Evolutionary conservation across 2,329 filamentous ascomycete species (phyloP), one percentile per base, ranked within the genome.

Genomic region (Fonsecaea monophora): DNA sequence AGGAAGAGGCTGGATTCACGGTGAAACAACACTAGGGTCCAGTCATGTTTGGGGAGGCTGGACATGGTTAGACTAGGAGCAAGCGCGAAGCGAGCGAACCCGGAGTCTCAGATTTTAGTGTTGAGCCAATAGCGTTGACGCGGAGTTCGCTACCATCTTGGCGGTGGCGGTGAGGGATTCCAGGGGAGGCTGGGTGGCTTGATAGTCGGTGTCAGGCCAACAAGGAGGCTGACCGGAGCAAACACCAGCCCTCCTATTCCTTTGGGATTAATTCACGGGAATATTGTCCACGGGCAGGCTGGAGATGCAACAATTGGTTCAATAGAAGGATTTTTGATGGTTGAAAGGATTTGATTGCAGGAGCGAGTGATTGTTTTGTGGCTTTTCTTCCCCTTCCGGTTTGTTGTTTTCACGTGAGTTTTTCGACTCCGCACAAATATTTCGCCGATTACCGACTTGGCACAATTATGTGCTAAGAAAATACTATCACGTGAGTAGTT

Each of bases 1-100:
- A 50, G 40, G 45, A 59, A 62, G 59, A 25, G 60, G 62, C 32
- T 58, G 62, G 68, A 38, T 60, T 62, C 58, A 63, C 56, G 9
- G 32, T 69, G 68, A 69, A 69, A 69, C 68, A 30, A 30, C 21
- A 53, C 64, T 57, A 66, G 45, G 37, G 37, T 37, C 42, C 61
- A 32, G n/a, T 65, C 42, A 37, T 58, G 53, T 55, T 64, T 60
- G 62, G 62, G 35, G 55, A 50, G 61, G 64, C 62, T 65, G 64
- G 64, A 55, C 30, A 62, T 50, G 65, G 62, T 65, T 69, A 62
- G 64, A 62, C 35, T 21, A 10, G 45, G 57, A 60, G 62, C 50
- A 66, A 56, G 63, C 53, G 64, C 35, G 57, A 56, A 66, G 38
- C 34, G 55, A 34, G 35, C 54, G 53, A 35, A 58, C 32, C 53